Conservation (phyloP, 345 rosid genomes). For the Hibiscus trionum region DNA sequence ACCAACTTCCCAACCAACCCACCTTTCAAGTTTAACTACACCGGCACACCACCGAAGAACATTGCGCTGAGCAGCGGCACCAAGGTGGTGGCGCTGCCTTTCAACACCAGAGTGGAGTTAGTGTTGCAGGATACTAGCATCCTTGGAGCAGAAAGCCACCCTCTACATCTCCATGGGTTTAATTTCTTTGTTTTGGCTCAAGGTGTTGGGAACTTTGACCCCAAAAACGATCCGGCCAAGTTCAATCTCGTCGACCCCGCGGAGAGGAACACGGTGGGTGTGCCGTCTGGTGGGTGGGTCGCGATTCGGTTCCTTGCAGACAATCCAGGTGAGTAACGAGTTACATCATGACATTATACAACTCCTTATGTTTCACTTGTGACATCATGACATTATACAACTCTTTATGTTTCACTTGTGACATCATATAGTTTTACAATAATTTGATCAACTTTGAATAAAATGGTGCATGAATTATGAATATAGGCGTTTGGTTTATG, state of each 20-base stretch:
- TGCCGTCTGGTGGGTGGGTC: slow-evolving; percentile 28
- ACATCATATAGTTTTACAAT: not conserved
- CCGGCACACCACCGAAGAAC: not conserved
- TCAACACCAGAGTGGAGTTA: not conserved
- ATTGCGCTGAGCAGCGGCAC: not conserved
- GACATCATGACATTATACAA: not conserved
- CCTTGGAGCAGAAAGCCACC: not conserved
- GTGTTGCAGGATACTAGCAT: not conserved
- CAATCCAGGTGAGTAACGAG: slow-evolving; percentile 25
- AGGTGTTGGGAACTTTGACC: slow-evolving; percentile 1
- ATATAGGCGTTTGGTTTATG: slow-evolving; percentile 27
- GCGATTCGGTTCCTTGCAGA: slow-evolving; percentile 27
- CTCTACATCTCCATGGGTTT: not conserved
- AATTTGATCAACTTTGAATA: not conserved
- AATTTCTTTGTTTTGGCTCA: not conserved
- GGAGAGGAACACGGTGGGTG: slow-evolving; percentile 22
- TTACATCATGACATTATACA: not conserved
- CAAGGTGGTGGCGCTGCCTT: not conserved
- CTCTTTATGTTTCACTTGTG: not conserved
- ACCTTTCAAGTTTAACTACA: not conserved
- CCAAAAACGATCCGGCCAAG: slow-evolving; percentile 16
- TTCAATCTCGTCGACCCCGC: slow-evolving; percentile 26
- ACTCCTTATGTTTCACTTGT: not conserved
- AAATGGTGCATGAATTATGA: not conserved
- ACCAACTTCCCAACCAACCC: slow-evolving; percentile 23